phyloP scores from a whole-genome alignment of 768 basidiomycete genomes.

The Termitomyces sp. region DNA sequence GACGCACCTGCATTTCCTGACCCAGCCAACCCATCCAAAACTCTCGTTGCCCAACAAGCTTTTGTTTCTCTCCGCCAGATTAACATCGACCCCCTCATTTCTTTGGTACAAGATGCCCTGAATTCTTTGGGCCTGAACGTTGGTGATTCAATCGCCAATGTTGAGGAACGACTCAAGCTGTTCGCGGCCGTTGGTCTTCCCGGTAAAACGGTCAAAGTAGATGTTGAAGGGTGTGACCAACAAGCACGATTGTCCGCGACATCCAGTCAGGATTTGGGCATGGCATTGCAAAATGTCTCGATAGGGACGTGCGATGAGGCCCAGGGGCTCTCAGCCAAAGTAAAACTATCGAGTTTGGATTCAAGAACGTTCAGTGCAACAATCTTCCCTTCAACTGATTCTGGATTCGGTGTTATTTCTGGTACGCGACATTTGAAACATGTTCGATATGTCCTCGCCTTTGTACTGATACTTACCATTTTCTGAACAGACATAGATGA shows the following conservation, averaged over 20 bases:
- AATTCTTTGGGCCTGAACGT: background rate
- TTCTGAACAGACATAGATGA: constrained; percentile 37
- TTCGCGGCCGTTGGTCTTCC: background rate
- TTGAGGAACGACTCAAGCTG: background rate
- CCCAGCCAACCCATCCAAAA: background rate
- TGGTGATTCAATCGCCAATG: background rate
- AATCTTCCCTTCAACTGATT: background rate
- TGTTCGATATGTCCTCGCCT: background rate
- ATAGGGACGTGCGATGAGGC: background rate
- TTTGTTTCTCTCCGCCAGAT: background rate
- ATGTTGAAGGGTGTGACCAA: background rate
- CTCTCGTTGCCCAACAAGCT: background rate
- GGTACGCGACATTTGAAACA: background rate
- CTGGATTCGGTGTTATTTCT: background rate
- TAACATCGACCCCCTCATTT: background rate
- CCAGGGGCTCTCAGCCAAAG: background rate
- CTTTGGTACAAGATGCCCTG: background rate
- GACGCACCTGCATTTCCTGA: background rate
- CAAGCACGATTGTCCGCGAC: background rate
- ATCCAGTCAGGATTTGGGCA: background rate
- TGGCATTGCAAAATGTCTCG: background rate
- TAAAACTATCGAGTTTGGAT: background rate
- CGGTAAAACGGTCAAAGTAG: background rate
- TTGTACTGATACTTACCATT: background rate
- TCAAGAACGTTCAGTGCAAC: background rate